Evolutionary conservation across 345 rosid species (phyloP).

Genomic region (Psidium guajava): DNA sequence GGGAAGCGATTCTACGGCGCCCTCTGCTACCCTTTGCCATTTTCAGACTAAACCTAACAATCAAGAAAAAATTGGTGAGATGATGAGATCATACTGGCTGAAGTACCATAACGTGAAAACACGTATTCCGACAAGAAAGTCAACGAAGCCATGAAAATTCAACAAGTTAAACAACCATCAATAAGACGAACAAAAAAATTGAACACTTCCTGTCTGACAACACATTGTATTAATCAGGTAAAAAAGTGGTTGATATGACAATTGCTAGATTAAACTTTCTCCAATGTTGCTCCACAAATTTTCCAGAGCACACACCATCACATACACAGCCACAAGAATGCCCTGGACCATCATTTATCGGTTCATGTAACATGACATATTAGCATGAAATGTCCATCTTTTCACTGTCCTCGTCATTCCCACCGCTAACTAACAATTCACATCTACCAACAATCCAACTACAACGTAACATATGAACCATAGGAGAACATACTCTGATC

Average conservation of each 20-base stretch:
- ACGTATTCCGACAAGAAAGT: background rate
- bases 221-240: background rate
- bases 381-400: background rate
- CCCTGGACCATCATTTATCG: background rate
- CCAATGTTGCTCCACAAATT: background rate
- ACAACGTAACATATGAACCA: background rate
- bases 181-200: background rate
- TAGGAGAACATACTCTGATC: background rate
- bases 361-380: background rate
- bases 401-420: background rate
- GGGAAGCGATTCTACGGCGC: conserved; percentile 40
- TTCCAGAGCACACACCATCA: background rate
- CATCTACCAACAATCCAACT: too few relatives aligned
- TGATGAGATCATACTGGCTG: background rate
- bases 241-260: background rate
- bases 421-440: background rate
- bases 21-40: conserved; percentile 28
- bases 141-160: background rate
- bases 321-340: background rate
- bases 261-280: background rate
- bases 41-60: background rate
- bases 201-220: background rate
- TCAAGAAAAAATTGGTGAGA: background rate
- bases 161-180: background rate
- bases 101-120: background rate